A percentile compares a stretch with the other conserved stretches of the same genome.
These are phyloP conservation scores for Termitomyces sp. DNA, from an alignment of 768 basidiomycete species.

Conservation along the genomic window DNA sequence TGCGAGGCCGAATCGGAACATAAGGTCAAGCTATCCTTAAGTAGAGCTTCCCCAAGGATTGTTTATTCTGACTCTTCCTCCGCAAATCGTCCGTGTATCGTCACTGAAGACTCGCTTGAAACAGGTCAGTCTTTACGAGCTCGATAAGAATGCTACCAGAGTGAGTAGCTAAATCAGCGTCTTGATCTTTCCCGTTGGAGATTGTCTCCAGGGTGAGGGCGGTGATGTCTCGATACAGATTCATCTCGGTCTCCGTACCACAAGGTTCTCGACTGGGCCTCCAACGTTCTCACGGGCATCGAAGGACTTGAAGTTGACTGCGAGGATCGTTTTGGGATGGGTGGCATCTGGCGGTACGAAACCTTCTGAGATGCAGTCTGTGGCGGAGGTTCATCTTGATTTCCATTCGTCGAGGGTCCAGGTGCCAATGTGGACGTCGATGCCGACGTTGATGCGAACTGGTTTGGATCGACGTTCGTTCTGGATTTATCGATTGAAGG, in stretches of 20 bases:
- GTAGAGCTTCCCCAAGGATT: no score
- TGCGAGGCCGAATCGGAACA: not conserved
- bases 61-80: not conserved
- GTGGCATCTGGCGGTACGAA: not conserved
- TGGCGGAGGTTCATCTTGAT: not conserved
- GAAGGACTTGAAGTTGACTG: not conserved
- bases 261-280: not conserved
- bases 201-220: not conserved
- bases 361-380: not conserved
- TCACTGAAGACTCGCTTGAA: not conserved
- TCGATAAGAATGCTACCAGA: not conserved
- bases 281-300: not conserved
- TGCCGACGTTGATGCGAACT: not conserved
- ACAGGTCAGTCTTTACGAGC: not conserved
- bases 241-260: not conserved
- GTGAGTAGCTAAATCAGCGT: not conserved
- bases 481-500: not conserved
- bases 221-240: not conserved
- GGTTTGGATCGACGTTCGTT: not conserved
- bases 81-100: not conserved
- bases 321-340: not conserved
- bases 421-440: not conserved
- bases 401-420: not conserved
- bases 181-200: not conserved
- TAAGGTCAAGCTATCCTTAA: not conserved